Conservation (phyloP, 1,139 yeast genomes). For the Wickerhamiella infanticola region DNA sequence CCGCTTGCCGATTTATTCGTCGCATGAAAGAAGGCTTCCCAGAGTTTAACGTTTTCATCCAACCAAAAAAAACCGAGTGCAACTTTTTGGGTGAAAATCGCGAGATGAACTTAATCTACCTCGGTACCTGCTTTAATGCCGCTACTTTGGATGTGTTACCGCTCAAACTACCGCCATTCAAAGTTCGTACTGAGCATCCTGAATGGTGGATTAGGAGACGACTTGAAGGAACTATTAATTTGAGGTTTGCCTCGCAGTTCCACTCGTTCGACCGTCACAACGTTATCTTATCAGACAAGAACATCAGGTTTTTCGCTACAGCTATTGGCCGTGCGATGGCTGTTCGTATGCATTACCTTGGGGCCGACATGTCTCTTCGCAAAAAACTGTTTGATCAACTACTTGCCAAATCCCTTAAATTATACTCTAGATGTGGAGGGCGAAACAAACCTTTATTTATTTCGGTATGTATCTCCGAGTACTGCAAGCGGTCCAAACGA, state of each 20-base stretch:
- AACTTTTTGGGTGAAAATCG: slow-evolving; percentile 16
- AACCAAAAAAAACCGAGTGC: slow-evolving; percentile 37
- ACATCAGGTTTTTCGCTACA: not conserved
- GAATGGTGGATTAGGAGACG: not conserved
- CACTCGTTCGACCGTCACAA: not conserved
- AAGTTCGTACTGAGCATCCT: not conserved
- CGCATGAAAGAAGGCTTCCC: slow-evolving; percentile 28
- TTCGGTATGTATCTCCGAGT: not conserved
- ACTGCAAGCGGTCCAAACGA: not conserved
- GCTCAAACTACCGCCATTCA: not conserved
- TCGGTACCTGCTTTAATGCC: not conserved
- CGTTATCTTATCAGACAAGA: not conserved
- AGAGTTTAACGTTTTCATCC: slow-evolving; percentile 46
- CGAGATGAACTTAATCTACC: not conserved
- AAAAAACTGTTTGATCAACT: not conserved
- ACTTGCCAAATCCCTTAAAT: not conserved
- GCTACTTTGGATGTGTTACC: not conserved
- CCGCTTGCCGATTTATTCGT: slow-evolving; percentile 19
- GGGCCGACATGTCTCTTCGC: not conserved
- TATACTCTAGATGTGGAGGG: not conserved
- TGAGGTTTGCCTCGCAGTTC: not conserved
- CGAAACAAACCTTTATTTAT: not conserved
- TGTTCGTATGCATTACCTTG: not conserved
- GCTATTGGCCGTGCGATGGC: not conserved
- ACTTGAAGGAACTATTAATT: not conserved